These are phyloP conservation scores for Bipolaris bicolor DNA, from an alignment of 2,329 filamentous ascomycete genomes.

Conservation along the genomic window DNA sequence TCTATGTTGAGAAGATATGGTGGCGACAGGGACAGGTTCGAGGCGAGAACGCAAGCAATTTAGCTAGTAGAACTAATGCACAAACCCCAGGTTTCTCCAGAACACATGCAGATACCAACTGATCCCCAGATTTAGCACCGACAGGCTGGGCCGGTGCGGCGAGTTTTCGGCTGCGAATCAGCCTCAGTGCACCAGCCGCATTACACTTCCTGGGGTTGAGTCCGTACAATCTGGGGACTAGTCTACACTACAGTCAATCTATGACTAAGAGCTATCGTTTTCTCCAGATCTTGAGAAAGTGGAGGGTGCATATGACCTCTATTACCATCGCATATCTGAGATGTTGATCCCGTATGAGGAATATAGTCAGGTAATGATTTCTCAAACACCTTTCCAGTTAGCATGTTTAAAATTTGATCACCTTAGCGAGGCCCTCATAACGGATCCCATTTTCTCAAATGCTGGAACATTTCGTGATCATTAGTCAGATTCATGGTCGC, in stretches of 20 bases:
- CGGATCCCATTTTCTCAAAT: too few species aligned
- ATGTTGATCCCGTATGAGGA: background rate
- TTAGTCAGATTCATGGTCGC: background rate
- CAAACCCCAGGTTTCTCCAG: conserved; percentile 9
- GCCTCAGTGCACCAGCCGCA: conserved; percentile 24
- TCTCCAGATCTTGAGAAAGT: background rate
- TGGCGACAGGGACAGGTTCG: background rate
- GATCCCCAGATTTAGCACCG: conserved; percentile 20
- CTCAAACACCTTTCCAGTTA: too few species aligned
- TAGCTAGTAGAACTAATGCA: background rate
- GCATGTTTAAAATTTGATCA: too few species aligned
- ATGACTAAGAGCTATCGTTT: conserved; percentile 12
- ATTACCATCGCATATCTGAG: background rate
- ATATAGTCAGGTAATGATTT: background rate
- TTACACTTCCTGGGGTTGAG: conserved; percentile 38
- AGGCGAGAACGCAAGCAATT: background rate
- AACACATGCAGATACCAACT: conserved; percentile 13
- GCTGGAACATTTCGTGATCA: too few species aligned
- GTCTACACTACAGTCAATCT: conserved; percentile 18
- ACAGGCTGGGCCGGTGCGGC: conserved; percentile 15
- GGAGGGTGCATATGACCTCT: background rate
- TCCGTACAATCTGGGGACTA: conserved; percentile 35
- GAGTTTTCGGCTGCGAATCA: conserved; percentile 16
- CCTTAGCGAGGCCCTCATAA: too few species aligned
- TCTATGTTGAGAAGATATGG: background rate